phyloP scores from a whole-genome alignment of 495 filamentous ascomycete genomes.

The Penicillium lagena region DNA sequence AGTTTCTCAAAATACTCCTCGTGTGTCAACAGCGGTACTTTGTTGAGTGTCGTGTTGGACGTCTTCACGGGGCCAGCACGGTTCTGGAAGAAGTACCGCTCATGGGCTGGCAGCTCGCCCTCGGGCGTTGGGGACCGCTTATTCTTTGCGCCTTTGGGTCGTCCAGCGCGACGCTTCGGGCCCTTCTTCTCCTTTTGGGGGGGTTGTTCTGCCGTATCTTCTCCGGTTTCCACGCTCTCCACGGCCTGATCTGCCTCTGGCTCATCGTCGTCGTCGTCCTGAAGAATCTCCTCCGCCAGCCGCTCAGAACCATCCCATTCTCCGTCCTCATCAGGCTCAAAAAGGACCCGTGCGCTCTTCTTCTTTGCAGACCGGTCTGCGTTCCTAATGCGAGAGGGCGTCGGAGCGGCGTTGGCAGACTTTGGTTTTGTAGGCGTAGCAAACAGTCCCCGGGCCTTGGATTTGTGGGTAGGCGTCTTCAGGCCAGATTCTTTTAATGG shows the following conservation, averaged over 20 bases:
- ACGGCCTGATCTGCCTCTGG: conserved; percentile 31
- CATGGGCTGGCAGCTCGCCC: conserved; percentile 72
- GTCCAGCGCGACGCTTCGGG: conserved; percentile 51
- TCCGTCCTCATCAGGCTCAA: conserved; percentile 67
- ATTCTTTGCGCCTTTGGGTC: conserved; percentile 52
- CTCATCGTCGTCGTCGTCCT: conserved; percentile 31
- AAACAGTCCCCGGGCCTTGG: conserved; percentile 35
- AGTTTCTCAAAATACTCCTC: conserved; percentile 82
- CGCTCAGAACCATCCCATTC: conserved; percentile 68
- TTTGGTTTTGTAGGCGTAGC: conserved; percentile 33
- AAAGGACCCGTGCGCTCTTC: conserved; percentile 71
- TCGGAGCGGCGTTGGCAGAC: conserved; percentile 19
- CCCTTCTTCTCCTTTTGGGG: conserved; percentile 31
- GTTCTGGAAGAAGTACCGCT: conserved; percentile 92
- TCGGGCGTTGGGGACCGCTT: conserved; percentile 77
- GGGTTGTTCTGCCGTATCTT: conserved; percentile 15
- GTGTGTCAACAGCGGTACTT: conserved; percentile 71
- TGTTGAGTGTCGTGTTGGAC: conserved; percentile 76
- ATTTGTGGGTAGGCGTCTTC: conserved; percentile 37
- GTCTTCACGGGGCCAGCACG: conserved; percentile 73
- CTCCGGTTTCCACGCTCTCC: conserved; percentile 29
- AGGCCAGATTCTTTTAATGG: conserved; percentile 36
- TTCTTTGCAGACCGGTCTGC: conserved; percentile 79
- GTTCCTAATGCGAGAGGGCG: conserved; percentile 54
- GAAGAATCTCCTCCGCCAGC: conserved; percentile 66